These are phyloP conservation scores for Coemansia guatemalensis DNA, from an alignment of 192 early-diverging fungal genomes.

Conservation along the genomic window DNA sequence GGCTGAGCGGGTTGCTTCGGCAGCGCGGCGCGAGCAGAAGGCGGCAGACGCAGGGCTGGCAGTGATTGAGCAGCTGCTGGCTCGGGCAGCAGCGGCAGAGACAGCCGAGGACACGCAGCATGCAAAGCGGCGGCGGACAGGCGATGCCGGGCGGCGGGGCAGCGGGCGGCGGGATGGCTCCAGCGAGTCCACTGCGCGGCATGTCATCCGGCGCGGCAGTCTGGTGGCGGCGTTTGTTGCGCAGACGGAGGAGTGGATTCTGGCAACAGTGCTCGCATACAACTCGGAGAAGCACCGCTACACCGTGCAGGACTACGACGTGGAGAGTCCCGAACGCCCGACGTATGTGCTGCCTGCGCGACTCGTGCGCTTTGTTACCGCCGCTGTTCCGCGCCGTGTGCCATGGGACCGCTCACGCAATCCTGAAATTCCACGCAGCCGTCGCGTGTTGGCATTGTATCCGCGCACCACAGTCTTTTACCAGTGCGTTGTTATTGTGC, in stretches of 20 bases:
- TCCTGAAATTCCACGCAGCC: constrained; percentile 38
- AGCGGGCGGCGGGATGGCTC: neutral
- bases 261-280: constrained; percentile 38
- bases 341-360: constrained; percentile 38
- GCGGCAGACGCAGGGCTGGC: constrained; percentile 27
- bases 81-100: constrained; percentile 1
- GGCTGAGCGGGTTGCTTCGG: constrained; percentile 7
- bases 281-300: constrained; percentile 41
- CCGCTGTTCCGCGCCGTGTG: constrained; percentile 12
- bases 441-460: constrained; percentile 47
- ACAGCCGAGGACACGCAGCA: neutral
- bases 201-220: constrained; percentile 30
- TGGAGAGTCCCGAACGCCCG: constrained; percentile 36
- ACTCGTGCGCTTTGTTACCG: constrained; percentile 32
- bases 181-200: neutral
- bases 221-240: constrained; percentile 40
- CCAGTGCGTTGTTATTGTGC: constrained; percentile 31
- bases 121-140: constrained; percentile 16
- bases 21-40: constrained; percentile 30
- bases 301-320: constrained; percentile 48
- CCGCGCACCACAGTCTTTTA: constrained; percentile 50
- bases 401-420: constrained; percentile 35
- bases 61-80: constrained; percentile 22
- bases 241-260: constrained; percentile 42
- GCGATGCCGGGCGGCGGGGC: constrained; percentile 2